A percentile compares a stretch with the other conserved stretches of the same genome.
Conservation (phyloP, 2,329 filamentous ascomycete species). For the Sporothrix mexicana region DNA sequence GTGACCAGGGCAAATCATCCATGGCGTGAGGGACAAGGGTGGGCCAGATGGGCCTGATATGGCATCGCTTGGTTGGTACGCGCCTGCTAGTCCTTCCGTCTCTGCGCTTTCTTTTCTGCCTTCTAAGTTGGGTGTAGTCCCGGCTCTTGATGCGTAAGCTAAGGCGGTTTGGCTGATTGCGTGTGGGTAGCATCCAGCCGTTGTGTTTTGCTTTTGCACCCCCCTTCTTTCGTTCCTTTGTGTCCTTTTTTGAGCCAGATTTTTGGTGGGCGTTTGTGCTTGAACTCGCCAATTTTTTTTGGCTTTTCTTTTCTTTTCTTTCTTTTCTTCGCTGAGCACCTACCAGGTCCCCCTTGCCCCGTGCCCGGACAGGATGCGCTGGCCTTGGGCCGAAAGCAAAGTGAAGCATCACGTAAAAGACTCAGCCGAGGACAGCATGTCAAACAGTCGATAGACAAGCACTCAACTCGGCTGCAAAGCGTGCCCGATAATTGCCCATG, state of each 20-base stretch:
- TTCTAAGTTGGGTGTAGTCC: conserved; percentile 32
- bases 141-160: conserved; percentile 30
- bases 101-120: conserved; percentile 27
- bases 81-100: neutral
- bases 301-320: neutral
- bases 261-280: neutral
- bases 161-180: conserved; percentile 23
- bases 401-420: conserved; percentile 15
- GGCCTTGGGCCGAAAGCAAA: neutral
- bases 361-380: neutral
- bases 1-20: conserved; percentile 26
- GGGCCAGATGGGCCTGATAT: conserved; percentile 22
- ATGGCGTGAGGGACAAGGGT: conserved; percentile 28
- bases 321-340: neutral
- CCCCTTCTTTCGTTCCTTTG: conserved; percentile 10
- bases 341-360: conserved; percentile 1
- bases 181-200: conserved; percentile 26
- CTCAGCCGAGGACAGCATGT: conserved; percentile 1
- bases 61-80: conserved; percentile 15
- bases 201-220: conserved; percentile 19
- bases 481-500: conserved; percentile 23
- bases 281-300: too few species aligned
- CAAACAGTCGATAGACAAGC: neutral
- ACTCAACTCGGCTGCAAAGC: neutral
- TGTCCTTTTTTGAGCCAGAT: neutral